A percentile compares a stretch with the other conserved stretches of the same genome.
phyloP scores from a whole-genome alignment of 1,139 yeast genomes.

The Suhomyces ambrosiae region DNA sequence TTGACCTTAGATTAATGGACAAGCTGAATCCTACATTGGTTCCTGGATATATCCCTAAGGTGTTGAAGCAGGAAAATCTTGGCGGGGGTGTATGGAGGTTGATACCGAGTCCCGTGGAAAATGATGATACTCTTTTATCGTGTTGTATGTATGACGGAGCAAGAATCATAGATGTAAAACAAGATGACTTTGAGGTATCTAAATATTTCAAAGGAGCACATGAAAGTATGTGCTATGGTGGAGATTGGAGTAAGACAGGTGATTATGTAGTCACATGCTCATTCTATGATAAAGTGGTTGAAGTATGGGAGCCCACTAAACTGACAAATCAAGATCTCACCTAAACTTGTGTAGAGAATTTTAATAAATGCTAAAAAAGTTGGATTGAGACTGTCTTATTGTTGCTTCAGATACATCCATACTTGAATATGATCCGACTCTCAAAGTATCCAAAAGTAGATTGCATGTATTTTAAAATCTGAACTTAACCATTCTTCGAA shows the following conservation, averaged over 20 bases:
- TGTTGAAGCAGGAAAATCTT: constrained; percentile 47
- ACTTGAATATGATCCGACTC: too few relatives aligned
- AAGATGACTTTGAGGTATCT: constrained; percentile 43
- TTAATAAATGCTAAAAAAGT: not conserved
- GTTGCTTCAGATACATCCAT: too few relatives aligned
- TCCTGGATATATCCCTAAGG: constrained; percentile 52
- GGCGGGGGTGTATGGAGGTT: constrained; percentile 98
- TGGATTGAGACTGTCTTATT: too few relatives aligned
- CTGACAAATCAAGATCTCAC: too few relatives aligned
- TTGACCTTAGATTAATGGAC: constrained; percentile 69
- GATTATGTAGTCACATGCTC: constrained; percentile 73
- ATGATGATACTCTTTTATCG: constrained; percentile 55
- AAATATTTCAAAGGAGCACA: constrained; percentile 69
- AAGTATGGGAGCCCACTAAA: constrained; percentile 58
- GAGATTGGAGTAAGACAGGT: constrained; percentile 71
- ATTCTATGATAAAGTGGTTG: constrained; percentile 83
- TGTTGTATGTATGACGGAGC: constrained; percentile 99
- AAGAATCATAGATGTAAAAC: constrained; percentile 49
- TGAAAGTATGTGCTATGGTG: constrained; percentile 93
- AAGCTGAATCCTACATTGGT: constrained; percentile 38
- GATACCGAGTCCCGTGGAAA: constrained; percentile 55
- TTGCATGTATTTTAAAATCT: too few relatives aligned
- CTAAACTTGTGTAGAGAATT: too few relatives aligned
- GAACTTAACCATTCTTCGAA: not conserved
- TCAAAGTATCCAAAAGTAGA: not conserved